These are phyloP conservation scores for Phallus indusiatus DNA, from an alignment of 768 basidiomycete genomes.

Conservation along the genomic window DNA sequence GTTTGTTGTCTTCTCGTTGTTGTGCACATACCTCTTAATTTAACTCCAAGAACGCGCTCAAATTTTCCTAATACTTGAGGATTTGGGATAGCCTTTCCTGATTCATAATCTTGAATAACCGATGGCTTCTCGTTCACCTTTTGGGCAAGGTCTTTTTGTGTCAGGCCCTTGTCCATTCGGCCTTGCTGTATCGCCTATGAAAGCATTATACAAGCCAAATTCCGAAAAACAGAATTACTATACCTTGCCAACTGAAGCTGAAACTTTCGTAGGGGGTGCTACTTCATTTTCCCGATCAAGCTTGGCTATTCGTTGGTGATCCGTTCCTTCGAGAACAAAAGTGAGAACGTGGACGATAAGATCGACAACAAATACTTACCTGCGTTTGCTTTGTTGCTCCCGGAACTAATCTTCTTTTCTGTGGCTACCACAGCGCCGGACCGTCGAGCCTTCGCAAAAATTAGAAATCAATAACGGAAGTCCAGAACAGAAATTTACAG, in stretches of 20 bases:
- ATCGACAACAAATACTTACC: constrained; percentile 32
- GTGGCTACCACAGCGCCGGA: constrained; percentile 69
- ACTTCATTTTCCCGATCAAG: constrained; percentile 94
- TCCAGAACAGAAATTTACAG: constrained; percentile 34
- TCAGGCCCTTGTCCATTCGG: constrained; percentile 66
- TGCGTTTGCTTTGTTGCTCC: constrained; percentile 67
- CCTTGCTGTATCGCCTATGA: constrained; percentile 71
- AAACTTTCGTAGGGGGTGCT: constrained; percentile 79
- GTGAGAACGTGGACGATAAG: neutral
- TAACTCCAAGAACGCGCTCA: constrained; percentile 77
- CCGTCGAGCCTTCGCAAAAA: constrained; percentile 51
- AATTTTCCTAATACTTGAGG: constrained; percentile 82
- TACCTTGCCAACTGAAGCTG: constrained; percentile 64
- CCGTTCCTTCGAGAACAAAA: constrained; percentile 48
- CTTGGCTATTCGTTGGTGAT: constrained; percentile 90
- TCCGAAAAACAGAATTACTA: constrained; percentile 13
- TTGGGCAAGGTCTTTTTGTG: constrained; percentile 88
- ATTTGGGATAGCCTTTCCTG: constrained; percentile 79
- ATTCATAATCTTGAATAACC: constrained; percentile 82
- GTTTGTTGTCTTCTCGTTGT: neutral
- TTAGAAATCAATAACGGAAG: constrained; percentile 11
- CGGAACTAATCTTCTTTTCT: constrained; percentile 66
- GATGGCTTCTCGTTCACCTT: constrained; percentile 92
- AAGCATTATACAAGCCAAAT: constrained; percentile 3
- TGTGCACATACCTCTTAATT: constrained; percentile 67